Percentiles rank a stretch among this genome's conserved stretches.
Conservation (phyloP, 1,284 basidiomycete genomes). For the Ustilago shanxiensis region DNA sequence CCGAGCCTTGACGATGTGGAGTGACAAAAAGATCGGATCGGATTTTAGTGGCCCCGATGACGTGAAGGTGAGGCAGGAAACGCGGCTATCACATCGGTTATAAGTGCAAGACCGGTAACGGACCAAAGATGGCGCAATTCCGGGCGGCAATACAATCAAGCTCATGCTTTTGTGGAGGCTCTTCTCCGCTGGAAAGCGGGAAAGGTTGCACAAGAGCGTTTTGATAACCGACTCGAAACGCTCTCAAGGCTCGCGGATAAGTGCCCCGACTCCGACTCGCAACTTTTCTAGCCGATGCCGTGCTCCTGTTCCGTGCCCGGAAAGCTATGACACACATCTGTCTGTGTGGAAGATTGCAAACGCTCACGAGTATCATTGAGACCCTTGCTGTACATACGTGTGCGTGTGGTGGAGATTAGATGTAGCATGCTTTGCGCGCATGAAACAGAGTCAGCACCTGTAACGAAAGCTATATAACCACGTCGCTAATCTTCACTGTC, state of each 20-base stretch:
- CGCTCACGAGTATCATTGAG: neutral
- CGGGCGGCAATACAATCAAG: constrained; percentile 8
- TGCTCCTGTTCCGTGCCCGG: constrained; percentile 10
- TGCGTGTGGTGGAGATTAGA: neutral
- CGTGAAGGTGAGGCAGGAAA: neutral
- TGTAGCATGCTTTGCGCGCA: constrained; percentile 4
- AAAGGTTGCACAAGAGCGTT: neutral
- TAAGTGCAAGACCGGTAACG: neutral
- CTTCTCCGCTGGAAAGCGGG: neutral
- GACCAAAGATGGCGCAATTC: constrained; percentile 11
- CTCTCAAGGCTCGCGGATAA: no score
- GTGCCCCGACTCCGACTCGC: constrained; percentile 18
- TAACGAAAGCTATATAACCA: neutral
- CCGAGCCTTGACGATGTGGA: no score
- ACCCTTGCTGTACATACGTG: neutral
- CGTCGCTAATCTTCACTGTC: neutral
- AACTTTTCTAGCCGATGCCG: constrained; percentile 44
- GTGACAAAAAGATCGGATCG: no score
- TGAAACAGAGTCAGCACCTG: neutral
- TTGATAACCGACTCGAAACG: constrained; percentile 21
- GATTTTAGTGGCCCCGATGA: neutral
- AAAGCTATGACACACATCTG: neutral
- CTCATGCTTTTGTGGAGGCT: neutral
- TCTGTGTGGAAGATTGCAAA: neutral
- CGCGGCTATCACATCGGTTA: neutral